Conservation (phyloP, 1,139 yeast genomes). For the Lizanozyma gosingica region DNA sequence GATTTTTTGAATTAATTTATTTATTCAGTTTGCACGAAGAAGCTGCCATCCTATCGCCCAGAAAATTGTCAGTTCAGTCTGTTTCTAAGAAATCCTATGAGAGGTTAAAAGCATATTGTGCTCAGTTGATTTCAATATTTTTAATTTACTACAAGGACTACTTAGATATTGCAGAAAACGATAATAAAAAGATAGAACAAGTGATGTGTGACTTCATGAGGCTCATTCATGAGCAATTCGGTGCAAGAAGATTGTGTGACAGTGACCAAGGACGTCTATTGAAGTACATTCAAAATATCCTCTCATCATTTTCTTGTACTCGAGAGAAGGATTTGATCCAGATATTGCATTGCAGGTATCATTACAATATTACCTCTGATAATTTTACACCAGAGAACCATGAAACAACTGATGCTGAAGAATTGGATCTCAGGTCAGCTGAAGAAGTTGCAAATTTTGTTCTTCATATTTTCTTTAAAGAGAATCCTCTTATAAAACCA, state of each 20-base stretch:
- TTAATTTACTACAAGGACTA: conserved; percentile 21
- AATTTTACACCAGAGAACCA: conserved; percentile 61
- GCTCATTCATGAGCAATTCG: conserved; percentile 65
- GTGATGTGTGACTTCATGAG: conserved; percentile 39
- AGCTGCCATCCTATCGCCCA: conserved; percentile 31
- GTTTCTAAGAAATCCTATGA: conserved; percentile 24
- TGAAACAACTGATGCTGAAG: conserved; percentile 35
- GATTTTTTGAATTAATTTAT: conserved; percentile 33
- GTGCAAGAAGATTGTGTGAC: conserved; percentile 62
- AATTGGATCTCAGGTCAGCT: conserved; percentile 37
- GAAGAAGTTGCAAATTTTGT: conserved; percentile 50
- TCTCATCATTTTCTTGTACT: conserved; percentile 19
- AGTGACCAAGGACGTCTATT: conserved; percentile 56
- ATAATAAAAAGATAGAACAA: conserved; percentile 13
- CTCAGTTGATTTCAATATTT: conserved; percentile 32
- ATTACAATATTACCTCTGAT: conserved; percentile 52
- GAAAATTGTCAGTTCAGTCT: conserved; percentile 20
- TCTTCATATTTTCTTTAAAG: conserved; percentile 51
- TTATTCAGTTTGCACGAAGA: conserved; percentile 42
- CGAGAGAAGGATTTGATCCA: conserved; percentile 63
- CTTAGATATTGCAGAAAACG: conserved; percentile 4
- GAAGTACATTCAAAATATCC: conserved; percentile 45
- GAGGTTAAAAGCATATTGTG: conserved; percentile 44
- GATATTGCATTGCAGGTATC: conserved; percentile 70
- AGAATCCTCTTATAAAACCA: conserved; percentile 47